These are phyloP conservation scores for Spinellus fusiger DNA, from an alignment of 192 early-diverging fungal genomes.

Conservation along the genomic window DNA sequence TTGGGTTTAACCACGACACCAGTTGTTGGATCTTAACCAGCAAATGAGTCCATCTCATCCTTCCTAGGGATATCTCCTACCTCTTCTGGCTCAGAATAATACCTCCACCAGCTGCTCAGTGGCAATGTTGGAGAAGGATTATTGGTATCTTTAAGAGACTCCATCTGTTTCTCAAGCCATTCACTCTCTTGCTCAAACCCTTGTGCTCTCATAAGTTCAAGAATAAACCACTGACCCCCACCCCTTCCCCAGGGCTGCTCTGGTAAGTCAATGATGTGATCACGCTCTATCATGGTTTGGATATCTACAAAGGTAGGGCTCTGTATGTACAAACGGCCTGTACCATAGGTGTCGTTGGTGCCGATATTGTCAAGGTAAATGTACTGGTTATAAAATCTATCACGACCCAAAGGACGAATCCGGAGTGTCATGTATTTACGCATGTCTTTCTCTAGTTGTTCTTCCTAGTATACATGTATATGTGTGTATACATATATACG, in stretches of 20 bases:
- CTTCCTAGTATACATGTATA: constrained; percentile 34
- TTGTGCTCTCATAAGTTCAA: constrained; percentile 13
- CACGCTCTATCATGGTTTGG: constrained; percentile 39
- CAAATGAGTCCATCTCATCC: constrained; percentile 38
- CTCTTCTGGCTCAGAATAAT: constrained; percentile 28
- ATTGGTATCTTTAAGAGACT: neutral
- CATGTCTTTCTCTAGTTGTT: constrained; percentile 64
- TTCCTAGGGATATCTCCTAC: constrained; percentile 9
- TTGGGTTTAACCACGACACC: constrained; percentile 65
- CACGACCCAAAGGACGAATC: constrained; percentile 65
- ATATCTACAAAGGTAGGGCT: constrained; percentile 48
- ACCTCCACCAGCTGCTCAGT: constrained; percentile 17
- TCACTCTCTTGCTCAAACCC: constrained; percentile 28
- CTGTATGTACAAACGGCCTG: constrained; percentile 55
- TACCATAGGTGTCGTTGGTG: constrained; percentile 40
- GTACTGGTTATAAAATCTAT: constrained; percentile 83
- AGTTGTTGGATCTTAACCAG: constrained; percentile 58
- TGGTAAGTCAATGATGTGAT: neutral
- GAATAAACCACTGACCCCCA: constrained; percentile 14
- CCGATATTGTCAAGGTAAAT: constrained; percentile 84
- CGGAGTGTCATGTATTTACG: constrained; percentile 59
- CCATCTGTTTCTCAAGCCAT: constrained; percentile 23
- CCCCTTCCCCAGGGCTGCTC: constrained; percentile 20
- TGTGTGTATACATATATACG: neutral
- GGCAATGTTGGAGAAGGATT: neutral